phyloP scores from a whole-genome alignment of 768 basidiomycete genomes.

The Floccularia luteovirens region DNA sequence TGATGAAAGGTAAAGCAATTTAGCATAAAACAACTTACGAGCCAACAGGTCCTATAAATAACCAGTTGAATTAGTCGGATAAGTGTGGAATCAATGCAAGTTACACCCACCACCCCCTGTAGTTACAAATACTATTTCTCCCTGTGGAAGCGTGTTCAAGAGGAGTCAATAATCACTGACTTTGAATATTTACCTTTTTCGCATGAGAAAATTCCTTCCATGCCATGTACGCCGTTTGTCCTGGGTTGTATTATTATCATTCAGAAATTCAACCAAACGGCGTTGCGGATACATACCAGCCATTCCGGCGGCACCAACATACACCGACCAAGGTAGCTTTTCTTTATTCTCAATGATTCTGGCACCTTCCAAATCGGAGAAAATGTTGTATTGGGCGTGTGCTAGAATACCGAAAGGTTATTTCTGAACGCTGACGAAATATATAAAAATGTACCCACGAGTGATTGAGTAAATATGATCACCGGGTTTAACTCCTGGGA shows the following conservation, averaged over 20 bases:
- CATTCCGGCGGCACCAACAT: slow-evolving; percentile 48
- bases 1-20: neutral
- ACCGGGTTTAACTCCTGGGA: slow-evolving; percentile 21
- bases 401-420: slow-evolving; percentile 13
- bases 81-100: neutral
- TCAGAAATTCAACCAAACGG: neutral
- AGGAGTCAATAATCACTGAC: neutral
- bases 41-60: slow-evolving; percentile 40
- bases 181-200: slow-evolving; percentile 19
- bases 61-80: neutral
- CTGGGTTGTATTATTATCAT: slow-evolving; percentile 10
- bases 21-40: slow-evolving; percentile 31
- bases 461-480: slow-evolving; percentile 30
- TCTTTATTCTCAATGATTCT: slow-evolving; percentile 29
- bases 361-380: slow-evolving; percentile 11
- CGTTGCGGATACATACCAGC: slow-evolving; percentile 26
- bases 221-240: slow-evolving; percentile 28
- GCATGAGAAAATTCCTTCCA: slow-evolving; percentile 33
- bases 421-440: neutral
- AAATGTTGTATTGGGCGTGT: slow-evolving; percentile 32
- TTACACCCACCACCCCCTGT: slow-evolving; percentile 36
- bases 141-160: slow-evolving; percentile 13
- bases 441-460: slow-evolving; percentile 11
- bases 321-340: slow-evolving; percentile 39
- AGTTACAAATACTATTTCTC: slow-evolving; percentile 32